Evolutionary conservation across 345 rosid genomes (phyloP), one percentile per base, ranked within the genome.

Genomic region (Stellera chamaejasme): DNA sequence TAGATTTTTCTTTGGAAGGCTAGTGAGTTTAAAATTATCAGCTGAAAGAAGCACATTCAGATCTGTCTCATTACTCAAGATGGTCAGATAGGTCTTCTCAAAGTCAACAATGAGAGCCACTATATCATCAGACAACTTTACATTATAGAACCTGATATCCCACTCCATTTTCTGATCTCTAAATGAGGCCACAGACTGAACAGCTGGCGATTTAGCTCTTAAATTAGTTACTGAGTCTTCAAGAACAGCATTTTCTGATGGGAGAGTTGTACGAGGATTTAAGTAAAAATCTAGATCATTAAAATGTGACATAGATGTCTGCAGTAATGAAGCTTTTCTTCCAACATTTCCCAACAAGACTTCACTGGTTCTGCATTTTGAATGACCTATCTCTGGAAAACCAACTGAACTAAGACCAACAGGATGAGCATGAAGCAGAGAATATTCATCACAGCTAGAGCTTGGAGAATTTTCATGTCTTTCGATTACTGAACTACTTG

Each of bases 251-350:
- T 67, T 77, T 62, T 63, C 73, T 58, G 68, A 66, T 15, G 54
- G 52, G 60, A 61, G 71, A 66, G 70, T 76, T 75, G 80, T 83
- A 48, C 52, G 72, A 62, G 84, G 95, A 79, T 84, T 85, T 85
- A 89, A 77, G 87, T 87, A 87, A 65, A 87, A 87, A n/a, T 74
- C 82, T 50, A 93, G 89, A 72, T 85, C 97, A 74, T 73, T 79
- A 74, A 80, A 85, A 54, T 77, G 75, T 43, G 90, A 77, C 86
- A 76, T 76, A 42, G 90, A 78, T 69, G 84, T 84, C 75, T 75
- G 76, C 48, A 83, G 56, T 59, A 61, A 52, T 1, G 80, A 63
- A 55, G 76, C 78, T 79, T 71, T 80, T 66, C 64, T 65, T 32
- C 70, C 52, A 72, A 64, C 71, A 53, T 53, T 67, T 61, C 70